Base-by-base conservation (phyloP, 2,329 filamentous ascomycete species). In the Akanthomyces dipterigenus region DNA sequence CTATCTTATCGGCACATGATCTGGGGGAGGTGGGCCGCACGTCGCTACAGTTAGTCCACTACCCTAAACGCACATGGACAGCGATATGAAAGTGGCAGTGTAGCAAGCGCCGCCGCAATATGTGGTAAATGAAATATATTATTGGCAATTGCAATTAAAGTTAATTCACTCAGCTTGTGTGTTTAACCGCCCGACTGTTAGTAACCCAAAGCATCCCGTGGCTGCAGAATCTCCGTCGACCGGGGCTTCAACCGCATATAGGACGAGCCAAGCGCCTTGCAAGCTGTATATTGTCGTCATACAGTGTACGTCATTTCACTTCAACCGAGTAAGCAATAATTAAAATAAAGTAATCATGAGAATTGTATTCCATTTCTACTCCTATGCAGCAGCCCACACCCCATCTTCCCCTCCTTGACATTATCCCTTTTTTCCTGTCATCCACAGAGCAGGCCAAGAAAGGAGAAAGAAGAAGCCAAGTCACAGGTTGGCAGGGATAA, bases 1-100 rank as follows among this genome's bases (percentile, higher is more conserved):
- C 51, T 62, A 56, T 62, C 60, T 62, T 56, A 62, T 62, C 60
- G 20, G 6, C 60, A 62, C 60, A 62, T 62, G 60, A 62, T 62
- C 46, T 53, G 53, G 53, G 45, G 45, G 53, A 40, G 48, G 46
- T 51, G 57, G 56, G 16, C 31, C 55, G 8, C 45, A 16, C 18
- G 9, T 43, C 24, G 34, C 12, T 7, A n/a, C 16, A 38, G 20
- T 9, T n/a, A 18, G 11, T n/a, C 14, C 31, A 50, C 24, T n/a
- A 51, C 55, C 26, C 34, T 12, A 34, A 34, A 36, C 54, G 36
- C 40, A 56, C 28, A 43, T 31, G n/a, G 22, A 34, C 16, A 31
- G 11, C 1, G 9, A 14, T 14, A 22, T 24, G 40, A 45, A 45
- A 55, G 22, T 20, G 26, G 36, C 14, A 28, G 6, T 12, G 16